Evolutionary conservation across 2,329 filamentous ascomycete genomes (phyloP), one percentile per base, ranked within the genome.

Genomic region (Cercospora berteroae): DNA sequence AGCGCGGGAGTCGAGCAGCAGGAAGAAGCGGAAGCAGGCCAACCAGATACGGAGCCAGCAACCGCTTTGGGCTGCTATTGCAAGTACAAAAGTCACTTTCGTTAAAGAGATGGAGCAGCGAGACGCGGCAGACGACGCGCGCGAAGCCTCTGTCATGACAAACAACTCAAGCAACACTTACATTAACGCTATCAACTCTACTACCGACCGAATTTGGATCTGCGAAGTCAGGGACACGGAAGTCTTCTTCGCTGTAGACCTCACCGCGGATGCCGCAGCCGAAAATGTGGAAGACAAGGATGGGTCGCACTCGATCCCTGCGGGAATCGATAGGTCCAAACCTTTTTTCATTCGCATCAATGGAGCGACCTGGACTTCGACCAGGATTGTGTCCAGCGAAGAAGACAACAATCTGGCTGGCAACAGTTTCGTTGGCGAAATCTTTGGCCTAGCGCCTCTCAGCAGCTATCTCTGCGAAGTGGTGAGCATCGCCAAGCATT

Each of bases 41-140:
- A 93, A 93, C 67, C 92, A 95, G 79, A 93, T 96, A 72, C 87
- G 94, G 79, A 92, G 93, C 78, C 89, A 93, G 77, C 94, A 97
- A 81, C 94, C 94, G 59, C 87, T 97, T 71, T 97, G 94, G 94
- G 93, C 94, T 71, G 94, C 94, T 58, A 87, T 97, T 74, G 94
- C 94, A 61, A 97, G 93, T 81, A 97, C 94, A 77, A 97, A 97
- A 84, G 94, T 97, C 78, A 94, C 95, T 74, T 93, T 97, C 81
- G 89, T 96, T 77, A 95, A 96, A 82, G 94, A 80, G 82, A 86
- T 84, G 78, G 83, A 85, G 80, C 87, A 96, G 77, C 94, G 91
- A 72, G 89, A 91, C 77, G 88, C 89, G 66, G 86, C 90, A 68
- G 87, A 87, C 64, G 91, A 93, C 80, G 90, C 89, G 60, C 88